These are phyloP conservation scores for Sphaerobolus stellatus DNA, from an alignment of 1,284 basidiomycete genomes.

Conservation along the genomic window DNA sequence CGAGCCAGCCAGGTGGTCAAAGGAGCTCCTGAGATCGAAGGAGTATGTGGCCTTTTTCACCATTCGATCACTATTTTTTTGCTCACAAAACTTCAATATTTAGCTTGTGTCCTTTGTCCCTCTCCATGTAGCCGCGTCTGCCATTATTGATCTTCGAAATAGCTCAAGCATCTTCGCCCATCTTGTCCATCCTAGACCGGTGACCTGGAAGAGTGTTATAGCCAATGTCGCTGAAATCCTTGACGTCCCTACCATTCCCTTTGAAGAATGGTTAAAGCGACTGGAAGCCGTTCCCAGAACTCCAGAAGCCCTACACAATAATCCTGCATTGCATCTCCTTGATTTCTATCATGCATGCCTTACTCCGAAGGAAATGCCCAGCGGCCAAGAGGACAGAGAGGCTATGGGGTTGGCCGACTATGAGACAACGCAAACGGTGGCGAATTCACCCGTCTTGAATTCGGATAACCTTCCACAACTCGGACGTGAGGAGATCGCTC, in stretches of 20 bases:
- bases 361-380: background rate
- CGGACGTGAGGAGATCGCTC: background rate
- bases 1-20: slow-evolving; percentile 22
- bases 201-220: slow-evolving; percentile 17
- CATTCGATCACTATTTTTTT: background rate
- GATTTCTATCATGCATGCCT: background rate
- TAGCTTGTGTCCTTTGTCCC: background rate
- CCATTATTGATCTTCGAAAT: background rate
- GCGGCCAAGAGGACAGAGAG: background rate
- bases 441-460: background rate
- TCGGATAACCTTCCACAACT: background rate
- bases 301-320: background rate
- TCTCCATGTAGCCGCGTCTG: background rate
- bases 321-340: background rate
- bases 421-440: background rate
- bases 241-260: background rate
- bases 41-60: slow-evolving; percentile 19
- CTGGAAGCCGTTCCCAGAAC: background rate
- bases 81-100: background rate
- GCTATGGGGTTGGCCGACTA: slow-evolving; percentile 2
- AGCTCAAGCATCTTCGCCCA: slow-evolving; percentile 13
- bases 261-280: background rate
- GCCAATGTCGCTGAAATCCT: background rate
- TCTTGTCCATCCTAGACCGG: slow-evolving; percentile 26
- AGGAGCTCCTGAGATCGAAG: slow-evolving; percentile 25